Evolutionary conservation across 345 rosid genomes (phyloP), one percentile per base, ranked within the genome.

Genomic region (Populus ilicifolia): DNA sequence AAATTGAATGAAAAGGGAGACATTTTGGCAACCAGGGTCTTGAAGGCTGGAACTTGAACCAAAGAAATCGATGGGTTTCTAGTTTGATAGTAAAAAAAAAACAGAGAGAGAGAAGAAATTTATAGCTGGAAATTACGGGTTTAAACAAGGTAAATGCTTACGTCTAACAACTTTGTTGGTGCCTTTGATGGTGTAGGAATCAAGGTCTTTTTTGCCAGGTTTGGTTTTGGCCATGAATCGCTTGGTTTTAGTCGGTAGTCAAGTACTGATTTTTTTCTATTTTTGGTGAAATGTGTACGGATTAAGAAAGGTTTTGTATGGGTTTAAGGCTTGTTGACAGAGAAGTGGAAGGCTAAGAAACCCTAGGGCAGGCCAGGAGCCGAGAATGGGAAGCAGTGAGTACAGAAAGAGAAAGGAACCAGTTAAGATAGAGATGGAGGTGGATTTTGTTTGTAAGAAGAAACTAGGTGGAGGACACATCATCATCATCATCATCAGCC

Each of bases 161-260:
- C 97, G 87, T 87, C 83, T 83, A 67, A 91, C 97, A 65, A 87
- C 69, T 89, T 91, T 92, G 89, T 79, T 90, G 83, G 92, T 91
- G 86, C 93, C 91, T 84, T 86, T 88, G 87, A 92, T 89, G 74
- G 89, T 84, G 81, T 91, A 91, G 6, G 93, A 86, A 56, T 92
- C 97, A 5, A 92, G 89, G 88, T 87, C 95, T 71, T 88, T 89
- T 81, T 86, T 91, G 2, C 88, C 92, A 10, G 95, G 85, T 75
- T 92, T 92, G 61, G 89, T 88, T 80, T 90, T 92, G 27, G 95
- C 89, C 89, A 88, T 86, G 85, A 80, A 75, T 70, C 4, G 64
- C 8, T 20, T 23, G 35, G 43, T 61, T 23, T 20, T 56, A 10
- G n/a, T 1, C 10, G 29, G 29, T 10, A 59, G 64, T 9, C 64